Conservation (phyloP, 345 rosid species). For the Hibiscus trionum region DNA sequence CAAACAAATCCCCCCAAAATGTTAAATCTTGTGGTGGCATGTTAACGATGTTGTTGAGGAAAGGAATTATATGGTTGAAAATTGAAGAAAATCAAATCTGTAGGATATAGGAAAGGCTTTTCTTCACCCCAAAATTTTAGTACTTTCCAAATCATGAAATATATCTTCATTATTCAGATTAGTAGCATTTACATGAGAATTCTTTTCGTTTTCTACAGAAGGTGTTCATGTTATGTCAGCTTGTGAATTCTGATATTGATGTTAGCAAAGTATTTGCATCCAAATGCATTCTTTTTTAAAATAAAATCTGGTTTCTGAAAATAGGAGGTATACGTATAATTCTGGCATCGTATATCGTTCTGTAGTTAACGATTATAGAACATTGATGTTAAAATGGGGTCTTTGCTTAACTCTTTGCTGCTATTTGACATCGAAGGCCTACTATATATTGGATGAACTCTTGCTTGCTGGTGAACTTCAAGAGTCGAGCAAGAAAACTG, state of each 20-base stretch:
- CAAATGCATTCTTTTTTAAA: not conserved
- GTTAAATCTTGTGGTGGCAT: not conserved
- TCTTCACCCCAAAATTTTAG: not conserved
- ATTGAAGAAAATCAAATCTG: not conserved
- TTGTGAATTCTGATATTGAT: not conserved
- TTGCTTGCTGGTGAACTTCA: conserved; percentile 94
- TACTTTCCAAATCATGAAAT: not conserved
- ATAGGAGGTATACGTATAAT: not conserved
- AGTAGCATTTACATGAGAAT: not conserved
- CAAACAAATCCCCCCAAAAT: not conserved
- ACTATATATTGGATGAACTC: conserved; percentile 84
- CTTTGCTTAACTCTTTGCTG: conserved; percentile 11
- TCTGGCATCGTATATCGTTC: not conserved
- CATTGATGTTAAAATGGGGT: not conserved
- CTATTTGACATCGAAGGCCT: conserved; percentile 46
- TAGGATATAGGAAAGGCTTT: not conserved
- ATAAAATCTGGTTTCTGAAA: not conserved
- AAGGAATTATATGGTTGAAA: not conserved
- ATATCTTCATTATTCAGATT: not conserved
- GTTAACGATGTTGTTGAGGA: not conserved
- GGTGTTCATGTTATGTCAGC: not conserved
- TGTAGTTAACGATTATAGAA: not conserved
- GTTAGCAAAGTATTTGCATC: not conserved
- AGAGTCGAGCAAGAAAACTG: conserved; percentile 91
- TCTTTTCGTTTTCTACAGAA: not conserved